These are phyloP conservation scores for Berkeleyomyces rouxiae DNA, from an alignment of 2,329 filamentous ascomycete species.

Conservation along the genomic window DNA sequence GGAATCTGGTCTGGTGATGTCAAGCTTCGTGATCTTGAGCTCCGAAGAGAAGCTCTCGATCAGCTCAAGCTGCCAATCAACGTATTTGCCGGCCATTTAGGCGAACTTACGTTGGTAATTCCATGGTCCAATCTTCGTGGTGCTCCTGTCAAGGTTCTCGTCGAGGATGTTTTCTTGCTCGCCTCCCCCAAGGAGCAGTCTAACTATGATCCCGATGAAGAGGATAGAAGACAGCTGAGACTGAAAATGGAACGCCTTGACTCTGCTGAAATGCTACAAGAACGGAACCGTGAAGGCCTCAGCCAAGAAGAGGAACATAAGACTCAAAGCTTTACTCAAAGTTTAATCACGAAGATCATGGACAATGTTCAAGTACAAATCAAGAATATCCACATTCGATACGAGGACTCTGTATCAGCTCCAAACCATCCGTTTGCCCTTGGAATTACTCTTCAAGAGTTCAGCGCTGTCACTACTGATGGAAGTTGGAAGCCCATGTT, in stretches of 20 bases:
- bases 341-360: constrained; percentile 86
- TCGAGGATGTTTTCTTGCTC: constrained; percentile 91
- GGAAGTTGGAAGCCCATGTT: constrained; percentile 91
- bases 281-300: constrained; percentile 81
- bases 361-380: constrained; percentile 96
- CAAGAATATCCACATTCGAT: constrained; percentile 96
- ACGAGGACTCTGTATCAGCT: constrained; percentile 91
- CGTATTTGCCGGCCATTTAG: constrained; percentile 86
- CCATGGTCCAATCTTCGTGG: constrained; percentile 95
- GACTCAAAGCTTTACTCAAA: constrained; percentile 94
- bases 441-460: constrained; percentile 82
- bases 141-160: constrained; percentile 83
- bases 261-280: constrained; percentile 85
- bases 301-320: constrained; percentile 92
- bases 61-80: constrained; percentile 94
- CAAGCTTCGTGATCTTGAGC: constrained; percentile 79
- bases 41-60: constrained; percentile 87
- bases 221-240: constrained; percentile 69
- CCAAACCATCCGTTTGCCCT: constrained; percentile 90
- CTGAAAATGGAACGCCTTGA: constrained; percentile 99
- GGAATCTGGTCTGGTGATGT: constrained; percentile 99
- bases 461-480: constrained; percentile 93
- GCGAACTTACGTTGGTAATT: constrained; percentile 78
- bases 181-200: constrained; percentile 92
- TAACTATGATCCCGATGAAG: constrained; percentile 83